Percentiles rank a stretch among this genome's conserved stretches.
Evolutionary conservation across 768 basidiomycete species (phyloP).

Genomic region (Hypsizygus marmoreus): DNA sequence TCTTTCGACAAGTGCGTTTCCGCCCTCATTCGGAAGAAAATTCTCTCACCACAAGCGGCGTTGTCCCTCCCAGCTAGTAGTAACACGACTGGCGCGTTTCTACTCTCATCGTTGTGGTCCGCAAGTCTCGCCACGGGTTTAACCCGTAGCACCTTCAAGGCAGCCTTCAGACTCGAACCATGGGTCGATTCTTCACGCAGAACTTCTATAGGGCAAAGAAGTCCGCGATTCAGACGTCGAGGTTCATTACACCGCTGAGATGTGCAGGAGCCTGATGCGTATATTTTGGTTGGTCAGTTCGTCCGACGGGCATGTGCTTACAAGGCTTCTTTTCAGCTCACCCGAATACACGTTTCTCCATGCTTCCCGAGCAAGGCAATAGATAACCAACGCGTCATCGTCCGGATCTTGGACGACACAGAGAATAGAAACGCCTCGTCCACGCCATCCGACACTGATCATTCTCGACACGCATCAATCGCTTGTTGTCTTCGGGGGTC

Average conservation of each 20-base stretch:
- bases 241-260: not conserved
- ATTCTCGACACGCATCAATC: constrained; percentile 2
- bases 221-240: not conserved
- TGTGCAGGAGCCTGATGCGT: constrained; percentile 8
- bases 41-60: no score
- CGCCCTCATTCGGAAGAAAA: no score
- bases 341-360: not conserved
- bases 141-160: no score
- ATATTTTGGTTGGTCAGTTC: not conserved
- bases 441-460: not conserved
- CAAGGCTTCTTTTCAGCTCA: not conserved
- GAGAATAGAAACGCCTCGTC: constrained; percentile 3
- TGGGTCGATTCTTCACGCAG: no score
- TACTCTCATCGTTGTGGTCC: no score
- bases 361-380: not conserved
- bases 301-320: not conserved
- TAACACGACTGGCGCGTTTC: no score
- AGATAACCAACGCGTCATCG: constrained; percentile 6
- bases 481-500: not conserved
- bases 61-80: no score
- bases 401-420: constrained; percentile 10
- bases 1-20: no score
- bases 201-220: no score
- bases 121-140: no score
- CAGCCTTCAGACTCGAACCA: no score